Percentiles rank a stretch among this genome's conserved stretches.
Evolutionary conservation across 2,329 filamentous ascomycete genomes (phyloP).

Genomic region (Aspergillus transmontanensis): DNA sequence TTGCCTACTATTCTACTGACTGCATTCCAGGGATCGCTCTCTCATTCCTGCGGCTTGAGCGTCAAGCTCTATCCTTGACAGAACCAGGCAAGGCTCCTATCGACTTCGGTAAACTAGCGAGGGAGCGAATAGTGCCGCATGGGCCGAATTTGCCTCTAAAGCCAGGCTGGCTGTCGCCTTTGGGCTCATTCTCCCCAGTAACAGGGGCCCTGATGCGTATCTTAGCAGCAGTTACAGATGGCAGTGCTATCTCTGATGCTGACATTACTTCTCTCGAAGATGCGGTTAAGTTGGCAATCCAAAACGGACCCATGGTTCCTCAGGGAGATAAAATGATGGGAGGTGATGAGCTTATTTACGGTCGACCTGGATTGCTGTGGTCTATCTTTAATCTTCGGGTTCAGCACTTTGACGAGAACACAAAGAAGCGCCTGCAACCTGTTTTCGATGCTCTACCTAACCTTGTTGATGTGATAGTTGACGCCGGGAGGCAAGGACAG

Average conservation of each 20-base stretch:
- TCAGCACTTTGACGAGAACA: slow-evolving; percentile 25
- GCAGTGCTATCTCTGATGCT: slow-evolving; percentile 23
- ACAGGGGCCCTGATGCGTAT: slow-evolving; percentile 26
- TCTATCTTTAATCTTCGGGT: slow-evolving; percentile 37
- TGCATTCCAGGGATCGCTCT: slow-evolving; percentile 36
- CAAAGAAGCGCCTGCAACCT: slow-evolving; percentile 22
- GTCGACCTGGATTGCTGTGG: slow-evolving; percentile 43
- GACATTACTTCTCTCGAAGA: slow-evolving; percentile 34
- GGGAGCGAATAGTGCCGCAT: slow-evolving; percentile 28
- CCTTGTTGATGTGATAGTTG: slow-evolving; percentile 36
- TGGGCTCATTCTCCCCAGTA: slow-evolving; percentile 34
- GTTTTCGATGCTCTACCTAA: slow-evolving; percentile 32
- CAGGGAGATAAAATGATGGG: slow-evolving; percentile 33
- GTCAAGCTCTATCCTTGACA: slow-evolving; percentile 33
- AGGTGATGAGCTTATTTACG: slow-evolving; percentile 43
- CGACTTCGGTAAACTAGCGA: slow-evolving; percentile 31
- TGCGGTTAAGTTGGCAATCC: slow-evolving; percentile 32
- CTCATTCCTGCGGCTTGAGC: slow-evolving; percentile 41
- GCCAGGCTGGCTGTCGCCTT: slow-evolving; percentile 36
- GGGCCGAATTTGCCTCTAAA: slow-evolving; percentile 28
- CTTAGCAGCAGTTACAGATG: slow-evolving; percentile 15
- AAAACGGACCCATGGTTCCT: slow-evolving; percentile 29
- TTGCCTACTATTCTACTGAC: background rate
- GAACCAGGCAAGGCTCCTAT: slow-evolving; percentile 15
- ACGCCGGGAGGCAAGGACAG: slow-evolving; percentile 35